Conservation (phyloP, 1,284 basidiomycete species). For the Farysia itapuensis region DNA sequence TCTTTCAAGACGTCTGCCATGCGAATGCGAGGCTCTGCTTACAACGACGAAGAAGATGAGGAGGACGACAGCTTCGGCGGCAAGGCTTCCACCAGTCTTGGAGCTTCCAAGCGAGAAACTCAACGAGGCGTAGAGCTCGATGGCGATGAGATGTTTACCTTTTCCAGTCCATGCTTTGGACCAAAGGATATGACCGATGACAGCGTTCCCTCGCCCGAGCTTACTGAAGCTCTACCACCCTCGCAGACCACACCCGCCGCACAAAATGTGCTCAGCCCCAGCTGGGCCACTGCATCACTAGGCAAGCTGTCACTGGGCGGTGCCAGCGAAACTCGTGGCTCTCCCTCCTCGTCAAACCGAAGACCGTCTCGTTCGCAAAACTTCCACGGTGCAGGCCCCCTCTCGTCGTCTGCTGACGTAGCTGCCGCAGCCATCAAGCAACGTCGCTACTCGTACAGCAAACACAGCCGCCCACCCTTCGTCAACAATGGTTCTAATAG, state of each 20-base stretch:
- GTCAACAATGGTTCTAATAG: constrained; percentile 26
- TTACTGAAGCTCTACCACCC: constrained; percentile 25
- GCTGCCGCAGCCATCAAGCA: constrained; percentile 39
- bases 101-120: not conserved
- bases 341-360: constrained; percentile 12
- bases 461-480: constrained; percentile 20
- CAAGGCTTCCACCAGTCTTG: constrained; percentile 4
- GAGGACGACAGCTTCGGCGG: constrained; percentile 38
- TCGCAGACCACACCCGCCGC: constrained; percentile 2
- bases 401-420: constrained; percentile 33
- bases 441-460: constrained; percentile 38
- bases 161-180: constrained; percentile 51
- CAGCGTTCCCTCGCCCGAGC: constrained; percentile 21
- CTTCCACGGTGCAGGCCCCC: constrained; percentile 13
- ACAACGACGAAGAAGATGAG: constrained; percentile 39
- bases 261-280: constrained; percentile 37
- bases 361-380: constrained; percentile 26
- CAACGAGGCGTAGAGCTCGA: constrained; percentile 29
- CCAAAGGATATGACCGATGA: constrained; percentile 41
- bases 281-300: constrained; percentile 43
- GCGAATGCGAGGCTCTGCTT: constrained; percentile 33
- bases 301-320: constrained; percentile 38
- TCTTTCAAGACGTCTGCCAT: constrained; percentile 51
- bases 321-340: constrained; percentile 26
- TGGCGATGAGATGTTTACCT: constrained; percentile 50